Evolutionary conservation across 2,329 filamentous ascomycete genomes (phyloP).

Genomic region (Beauveria brongniartii): DNA sequence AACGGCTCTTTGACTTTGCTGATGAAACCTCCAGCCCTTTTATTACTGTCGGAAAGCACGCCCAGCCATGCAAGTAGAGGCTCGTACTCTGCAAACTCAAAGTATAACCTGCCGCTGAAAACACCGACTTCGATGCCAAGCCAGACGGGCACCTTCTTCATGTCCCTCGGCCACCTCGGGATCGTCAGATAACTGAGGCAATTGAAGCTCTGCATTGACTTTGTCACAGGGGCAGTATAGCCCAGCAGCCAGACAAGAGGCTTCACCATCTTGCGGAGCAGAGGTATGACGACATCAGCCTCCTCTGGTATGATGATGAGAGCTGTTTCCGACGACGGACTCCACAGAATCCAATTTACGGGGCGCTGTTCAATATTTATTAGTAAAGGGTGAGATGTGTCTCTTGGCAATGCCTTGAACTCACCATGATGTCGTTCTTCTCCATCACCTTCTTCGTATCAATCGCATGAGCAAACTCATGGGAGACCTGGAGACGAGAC

Average conservation of each 20-base stretch:
- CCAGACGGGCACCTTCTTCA: slow-evolving; percentile 38
- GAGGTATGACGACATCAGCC: slow-evolving; percentile 44
- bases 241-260: slow-evolving; percentile 37
- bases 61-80: slow-evolving; percentile 25
- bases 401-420: neutral
- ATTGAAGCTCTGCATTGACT: slow-evolving; percentile 53
- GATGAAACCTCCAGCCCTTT: neutral
- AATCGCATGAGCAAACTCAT: neutral
- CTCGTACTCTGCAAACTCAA: slow-evolving; percentile 40
- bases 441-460: neutral
- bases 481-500: neutral
- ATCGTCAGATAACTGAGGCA: slow-evolving; percentile 42
- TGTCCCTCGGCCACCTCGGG: slow-evolving; percentile 34
- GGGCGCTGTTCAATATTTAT: slow-evolving; percentile 26
- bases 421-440: neutral
- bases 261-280: slow-evolving; percentile 23
- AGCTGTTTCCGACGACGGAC: slow-evolving; percentile 34
- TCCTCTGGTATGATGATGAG: slow-evolving; percentile 57
- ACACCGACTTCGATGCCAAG: slow-evolving; percentile 51
- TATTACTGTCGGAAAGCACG: slow-evolving; percentile 14
- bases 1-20: slow-evolving; percentile 18
- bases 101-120: slow-evolving; percentile 52
- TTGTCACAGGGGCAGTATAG: slow-evolving; percentile 54
- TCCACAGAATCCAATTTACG: slow-evolving; percentile 57
- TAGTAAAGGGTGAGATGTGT: slow-evolving; percentile 4